Base-by-base conservation (phyloP, 2,329 filamentous ascomycete genomes). In the Penicillium sp. region DNA sequence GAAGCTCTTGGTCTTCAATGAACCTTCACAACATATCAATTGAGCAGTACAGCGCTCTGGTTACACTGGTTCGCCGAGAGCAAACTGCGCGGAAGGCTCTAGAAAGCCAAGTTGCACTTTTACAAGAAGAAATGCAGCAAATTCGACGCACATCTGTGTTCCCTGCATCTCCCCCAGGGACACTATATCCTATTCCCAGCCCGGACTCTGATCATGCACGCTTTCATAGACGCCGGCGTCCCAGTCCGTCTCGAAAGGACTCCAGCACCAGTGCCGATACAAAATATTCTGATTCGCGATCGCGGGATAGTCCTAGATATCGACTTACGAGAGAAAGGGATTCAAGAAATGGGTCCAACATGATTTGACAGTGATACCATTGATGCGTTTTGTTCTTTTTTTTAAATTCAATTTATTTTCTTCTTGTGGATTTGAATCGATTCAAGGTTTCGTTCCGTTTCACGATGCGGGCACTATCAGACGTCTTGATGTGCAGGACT, bases 31-130 rank as follows among this genome's bases (percentile, higher is more conserved):
- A 66, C 7, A 74, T 76, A 42, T 76, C 76, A 4, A 69, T 76
- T 16, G 76, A 79, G 43, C 75, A 79, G 54, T 78, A 79, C 60
- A 77, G 74, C 56, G 72, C 74, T 0, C 66, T 79, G 2, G 71
- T 78, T 26, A 76, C 71, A 12, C 68, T 79, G 1, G 68, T 80
- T 12, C 71, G 75, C 5, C 68, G 75, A 48, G 77, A 80, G 60
- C 75, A 79, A 59, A 71, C 69, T 5, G 77, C 77, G 1, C 75
- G 77, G 28, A 69, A 74, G 38, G 69, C 68, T 21, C 66, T 80
- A 1, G 77, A 79, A 61, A 65, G 65, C 33, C 75, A 80, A 61
- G 68, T 79, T 3, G 63, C 69, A 6, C 62, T 68, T 33, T 64
- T 80, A 5, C 74, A 75, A 42, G 70, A 73, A 43, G 74, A 78